A percentile compares a stretch with the other conserved stretches of the same genome.
Evolutionary conservation across 805 yeast genomes (phyloP).

Genomic region (Hanseniaspora lindneri): DNA sequence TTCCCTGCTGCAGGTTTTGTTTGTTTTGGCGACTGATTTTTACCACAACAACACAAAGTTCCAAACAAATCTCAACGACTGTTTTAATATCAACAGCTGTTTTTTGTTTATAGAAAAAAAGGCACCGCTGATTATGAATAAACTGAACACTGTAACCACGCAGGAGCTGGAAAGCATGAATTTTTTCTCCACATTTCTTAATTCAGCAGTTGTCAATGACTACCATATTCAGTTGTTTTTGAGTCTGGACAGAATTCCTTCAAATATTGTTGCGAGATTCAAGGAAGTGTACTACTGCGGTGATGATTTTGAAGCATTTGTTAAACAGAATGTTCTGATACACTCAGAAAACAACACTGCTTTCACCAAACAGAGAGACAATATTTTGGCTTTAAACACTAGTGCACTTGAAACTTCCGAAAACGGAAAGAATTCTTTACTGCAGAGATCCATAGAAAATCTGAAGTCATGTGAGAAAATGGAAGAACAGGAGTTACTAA

Average conservation of each 20-base stretch:
- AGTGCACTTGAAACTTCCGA: neutral
- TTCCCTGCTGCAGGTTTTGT: constrained; percentile 4
- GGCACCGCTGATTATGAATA: neutral
- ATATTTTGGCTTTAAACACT: neutral
- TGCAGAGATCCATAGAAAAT: constrained; percentile 1
- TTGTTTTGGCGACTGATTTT: constrained; percentile 8
- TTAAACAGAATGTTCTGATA: neutral
- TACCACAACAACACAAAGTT: constrained; percentile 8
- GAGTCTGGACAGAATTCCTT: neutral
- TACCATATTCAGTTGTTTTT: constrained; percentile 10
- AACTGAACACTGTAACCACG: neutral
- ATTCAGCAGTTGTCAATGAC: neutral
- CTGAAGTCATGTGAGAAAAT: neutral
- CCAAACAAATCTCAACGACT: constrained; percentile 1
- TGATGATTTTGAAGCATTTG: constrained; percentile 7
- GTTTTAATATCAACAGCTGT: constrained; percentile 8
- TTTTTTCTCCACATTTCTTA: constrained; percentile 1
- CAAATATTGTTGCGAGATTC: constrained; percentile 1
- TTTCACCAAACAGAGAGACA: neutral
- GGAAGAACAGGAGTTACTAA: constrained; percentile 2
- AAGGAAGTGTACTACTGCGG: constrained; percentile 5
- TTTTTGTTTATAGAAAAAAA: neutral
- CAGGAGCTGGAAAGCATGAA: neutral
- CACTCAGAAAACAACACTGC: neutral
- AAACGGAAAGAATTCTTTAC: neutral